A percentile compares a stretch with the other conserved stretches of the same genome.
Evolutionary conservation across 2,329 filamentous ascomycete species (phyloP).

Genomic region (Calonectria hongkongensis): DNA sequence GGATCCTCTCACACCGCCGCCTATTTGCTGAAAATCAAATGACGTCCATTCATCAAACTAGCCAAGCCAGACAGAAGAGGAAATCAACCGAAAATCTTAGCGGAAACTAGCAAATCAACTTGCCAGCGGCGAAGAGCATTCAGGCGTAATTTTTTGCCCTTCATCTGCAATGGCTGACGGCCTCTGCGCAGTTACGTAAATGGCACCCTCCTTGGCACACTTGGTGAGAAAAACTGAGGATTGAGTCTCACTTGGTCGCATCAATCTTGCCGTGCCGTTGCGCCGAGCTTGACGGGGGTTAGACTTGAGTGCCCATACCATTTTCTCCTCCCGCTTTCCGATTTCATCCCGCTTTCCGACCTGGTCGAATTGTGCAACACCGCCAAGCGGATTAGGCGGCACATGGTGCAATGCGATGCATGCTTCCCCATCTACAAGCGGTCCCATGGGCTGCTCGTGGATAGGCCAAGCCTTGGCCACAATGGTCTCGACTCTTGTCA

Average conservation of each 20-base stretch:
- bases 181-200: slow-evolving; percentile 24
- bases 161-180: background rate
- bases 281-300: slow-evolving; percentile 6
- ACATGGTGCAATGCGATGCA: slow-evolving; percentile 43
- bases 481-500: slow-evolving; percentile 52
- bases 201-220: background rate
- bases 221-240: slow-evolving; percentile 13
- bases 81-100: background rate
- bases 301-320: slow-evolving; percentile 14
- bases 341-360: slow-evolving; percentile 26
- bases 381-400: slow-evolving; percentile 50
- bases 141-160: background rate
- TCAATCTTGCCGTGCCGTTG: slow-evolving; percentile 21
- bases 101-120: background rate
- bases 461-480: slow-evolving; percentile 55
- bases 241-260: slow-evolving; percentile 17
- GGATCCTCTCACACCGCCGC: slow-evolving; percentile 7
- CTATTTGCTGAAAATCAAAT: slow-evolving; percentile 19
- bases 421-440: slow-evolving; percentile 37
- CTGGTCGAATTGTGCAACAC: slow-evolving; percentile 41
- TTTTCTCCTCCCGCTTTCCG: slow-evolving; percentile 24
- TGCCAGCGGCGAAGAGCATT: background rate
- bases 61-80: slow-evolving; percentile 1
- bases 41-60: slow-evolving; percentile 5
- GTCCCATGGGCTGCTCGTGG: slow-evolving; percentile 43